A percentile compares a stretch with the other conserved stretches of the same genome.
Evolutionary conservation across 2,329 filamentous ascomycete species (phyloP).

Genomic region (Colletotrichum sp.): DNA sequence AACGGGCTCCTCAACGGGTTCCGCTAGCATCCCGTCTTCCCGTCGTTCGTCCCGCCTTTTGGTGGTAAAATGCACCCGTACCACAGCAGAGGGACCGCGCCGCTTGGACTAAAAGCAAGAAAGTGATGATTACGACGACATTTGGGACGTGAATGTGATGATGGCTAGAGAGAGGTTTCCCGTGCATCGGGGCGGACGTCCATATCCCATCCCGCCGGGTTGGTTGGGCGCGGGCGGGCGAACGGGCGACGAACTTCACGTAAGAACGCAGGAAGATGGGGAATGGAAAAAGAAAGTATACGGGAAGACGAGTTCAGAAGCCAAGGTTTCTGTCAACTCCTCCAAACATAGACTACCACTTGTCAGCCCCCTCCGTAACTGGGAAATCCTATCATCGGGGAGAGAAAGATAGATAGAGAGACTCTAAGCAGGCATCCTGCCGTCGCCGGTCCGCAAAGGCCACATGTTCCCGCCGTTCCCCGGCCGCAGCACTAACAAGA

Average conservation of each 20-base stretch:
- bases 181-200: background rate
- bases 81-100: background rate
- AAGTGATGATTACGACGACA: background rate
- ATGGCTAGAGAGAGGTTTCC: background rate
- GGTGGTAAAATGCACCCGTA: background rate
- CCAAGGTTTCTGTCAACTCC: background rate
- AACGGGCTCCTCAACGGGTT: slow-evolving; percentile 13
- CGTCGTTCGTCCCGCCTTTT: background rate
- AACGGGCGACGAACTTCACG: background rate
- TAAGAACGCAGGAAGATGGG: background rate
- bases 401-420: background rate
- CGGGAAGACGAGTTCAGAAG: rapidly evolving
- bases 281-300: background rate
- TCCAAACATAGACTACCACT: background rate
- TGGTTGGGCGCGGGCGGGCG: background rate
- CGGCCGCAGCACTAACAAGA: background rate
- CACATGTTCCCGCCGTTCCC: background rate
- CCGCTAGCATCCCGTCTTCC: slow-evolving; percentile 18
- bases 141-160: background rate
- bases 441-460: background rate
- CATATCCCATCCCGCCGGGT: background rate
- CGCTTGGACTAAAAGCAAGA: background rate
- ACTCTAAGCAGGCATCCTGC: background rate
- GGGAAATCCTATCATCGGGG: background rate
- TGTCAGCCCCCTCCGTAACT: background rate